phyloP scores from a whole-genome alignment of 2,329 filamentous ascomycete species.

The Pseudofabraea citricarpa region DNA sequence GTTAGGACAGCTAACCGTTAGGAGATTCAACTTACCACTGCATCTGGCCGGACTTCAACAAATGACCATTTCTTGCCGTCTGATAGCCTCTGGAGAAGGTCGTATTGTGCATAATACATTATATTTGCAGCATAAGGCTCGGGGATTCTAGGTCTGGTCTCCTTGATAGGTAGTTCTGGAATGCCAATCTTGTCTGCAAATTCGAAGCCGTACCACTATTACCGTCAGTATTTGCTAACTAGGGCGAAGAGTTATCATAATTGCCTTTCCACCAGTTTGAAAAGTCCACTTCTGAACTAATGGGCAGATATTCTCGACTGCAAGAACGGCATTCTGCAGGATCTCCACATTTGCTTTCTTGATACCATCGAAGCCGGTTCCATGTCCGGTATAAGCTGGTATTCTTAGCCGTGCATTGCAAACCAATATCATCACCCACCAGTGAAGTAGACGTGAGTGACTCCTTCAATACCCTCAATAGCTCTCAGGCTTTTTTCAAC shows the following conservation, averaged over 20 bases:
- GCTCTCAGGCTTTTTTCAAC: conserved; percentile 28
- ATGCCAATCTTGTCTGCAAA: neutral
- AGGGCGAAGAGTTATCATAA: conserved; percentile 20
- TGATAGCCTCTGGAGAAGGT: conserved; percentile 30
- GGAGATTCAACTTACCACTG: no score
- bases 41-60: conserved; percentile 37
- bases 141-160: conserved; percentile 34
- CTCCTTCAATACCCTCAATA: conserved; percentile 30
- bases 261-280: conserved; percentile 35
- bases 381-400: conserved; percentile 3
- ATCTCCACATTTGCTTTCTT: conserved; percentile 31
- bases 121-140: conserved; percentile 34
- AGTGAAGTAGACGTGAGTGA: conserved; percentile 38
- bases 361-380: neutral
- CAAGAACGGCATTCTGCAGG: conserved; percentile 31
- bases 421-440: conserved; percentile 16
- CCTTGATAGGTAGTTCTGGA: conserved; percentile 17
- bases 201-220: conserved; percentile 13
- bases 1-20: no score
- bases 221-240: neutral
- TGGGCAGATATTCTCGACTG: conserved; percentile 31
- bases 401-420: neutral
- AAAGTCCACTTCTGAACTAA: conserved; percentile 34
- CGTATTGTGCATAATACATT: conserved; percentile 40
- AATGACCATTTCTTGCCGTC: conserved; percentile 36